Evolutionary conservation across 73 alveolate genomes (phyloP).

Genomic region (Paramecium octaurelia): DNA sequence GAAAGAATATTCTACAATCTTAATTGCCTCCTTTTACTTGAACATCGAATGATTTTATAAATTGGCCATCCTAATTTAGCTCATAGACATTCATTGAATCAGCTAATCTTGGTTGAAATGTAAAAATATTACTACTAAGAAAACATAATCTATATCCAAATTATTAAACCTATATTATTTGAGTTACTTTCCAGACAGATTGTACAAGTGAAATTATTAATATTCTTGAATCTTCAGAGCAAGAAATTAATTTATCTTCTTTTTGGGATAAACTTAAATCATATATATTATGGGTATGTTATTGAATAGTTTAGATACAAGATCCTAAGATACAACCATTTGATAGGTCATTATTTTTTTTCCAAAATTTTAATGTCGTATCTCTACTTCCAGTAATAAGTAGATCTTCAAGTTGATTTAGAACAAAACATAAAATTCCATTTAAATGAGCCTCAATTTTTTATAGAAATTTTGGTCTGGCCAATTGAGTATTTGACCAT

Average conservation of each 20-base stretch:
- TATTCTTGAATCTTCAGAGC: background rate
- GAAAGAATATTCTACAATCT: background rate
- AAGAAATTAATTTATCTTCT: background rate
- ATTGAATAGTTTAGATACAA: too few species aligned
- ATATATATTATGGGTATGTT: background rate
- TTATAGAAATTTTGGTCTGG: background rate
- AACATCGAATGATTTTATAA: background rate
- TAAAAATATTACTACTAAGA: too few species aligned
- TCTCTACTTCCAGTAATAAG: background rate
- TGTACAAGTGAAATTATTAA: background rate
- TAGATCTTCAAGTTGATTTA: background rate
- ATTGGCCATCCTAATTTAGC: too few species aligned
- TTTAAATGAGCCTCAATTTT: background rate
- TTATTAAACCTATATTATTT: background rate
- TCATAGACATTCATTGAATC: background rate
- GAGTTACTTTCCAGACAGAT: background rate
- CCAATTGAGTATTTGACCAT: background rate
- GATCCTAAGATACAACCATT: background rate
- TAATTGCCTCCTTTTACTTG: background rate
- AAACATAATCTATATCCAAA: background rate
- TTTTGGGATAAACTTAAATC: background rate
- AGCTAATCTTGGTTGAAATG: background rate
- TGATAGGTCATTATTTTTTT: too few species aligned
- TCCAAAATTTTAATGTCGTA: background rate
- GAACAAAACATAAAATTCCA: background rate